Base-by-base conservation (phyloP, 2,329 filamentous ascomycete genomes). In the Orbilia javanica region DNA sequence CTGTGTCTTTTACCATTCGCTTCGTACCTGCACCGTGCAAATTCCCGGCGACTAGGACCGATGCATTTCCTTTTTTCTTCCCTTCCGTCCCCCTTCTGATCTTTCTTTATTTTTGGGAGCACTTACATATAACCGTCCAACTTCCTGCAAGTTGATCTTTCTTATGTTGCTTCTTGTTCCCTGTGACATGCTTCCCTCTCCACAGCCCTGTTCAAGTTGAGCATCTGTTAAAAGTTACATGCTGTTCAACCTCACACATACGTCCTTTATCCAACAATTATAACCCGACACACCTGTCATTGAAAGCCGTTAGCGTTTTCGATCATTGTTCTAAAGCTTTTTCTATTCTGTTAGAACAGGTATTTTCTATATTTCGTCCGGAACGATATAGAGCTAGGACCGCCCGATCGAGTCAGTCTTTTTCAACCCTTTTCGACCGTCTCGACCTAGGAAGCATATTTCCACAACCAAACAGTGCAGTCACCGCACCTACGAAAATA, bases 361-460 rank as follows among this genome's bases (percentile, higher is more conserved):
- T 55, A 78, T 72, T 72, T 70, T 52, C 68, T 62, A 72, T 72
- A 72, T 67, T 71, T 78, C 74, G 74, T 78, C 74, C 57, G 74
- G 74, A 71, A 78, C 74, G 74, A 78, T 78, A 72, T 72, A 78
- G 68, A 53, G 62, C 39, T 60, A 27, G 34, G 66, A 39, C 20
- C 50, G 46, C 52, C n/a, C 67, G 4, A 13, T 44, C 48, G 29
- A 52, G 44, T 63, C 50, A 42, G 25, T 36, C n/a, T n/a, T 60
- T 31, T 39, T 55, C 64, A 68, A 62, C 31, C 60, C 52, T 39
- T 29, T 50, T 31, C 18, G 42, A 53, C 44, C 34, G n/a, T 60
- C 66, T 71, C 66, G 42, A 71, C 50, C 52, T 50, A 52, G 64
- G 53, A 75, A 64, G 65, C 64, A 76, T 76, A 18, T 69, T 48